Percentiles rank a stretch among this genome's conserved stretches.
phyloP scores from a whole-genome alignment of 805 yeast genomes.

The Candida hungchunana region DNA sequence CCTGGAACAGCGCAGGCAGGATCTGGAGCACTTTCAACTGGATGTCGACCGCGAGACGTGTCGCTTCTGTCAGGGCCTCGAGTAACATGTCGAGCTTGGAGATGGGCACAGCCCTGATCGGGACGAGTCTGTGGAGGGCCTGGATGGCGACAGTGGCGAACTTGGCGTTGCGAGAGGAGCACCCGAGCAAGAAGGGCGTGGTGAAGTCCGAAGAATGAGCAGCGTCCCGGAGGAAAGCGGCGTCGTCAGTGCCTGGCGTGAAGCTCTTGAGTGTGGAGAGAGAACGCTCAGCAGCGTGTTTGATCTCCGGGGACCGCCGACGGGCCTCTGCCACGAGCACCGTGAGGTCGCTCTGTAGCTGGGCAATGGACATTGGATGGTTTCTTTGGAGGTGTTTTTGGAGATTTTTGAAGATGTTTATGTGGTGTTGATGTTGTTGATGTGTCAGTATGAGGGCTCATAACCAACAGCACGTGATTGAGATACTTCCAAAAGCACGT shows the following conservation, averaged over 20 bases:
- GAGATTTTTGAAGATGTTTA: too few species aligned
- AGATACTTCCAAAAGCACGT: too few species aligned
- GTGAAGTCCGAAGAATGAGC: slow-evolving; percentile 49
- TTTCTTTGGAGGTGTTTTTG: too few species aligned
- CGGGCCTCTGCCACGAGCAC: slow-evolving; percentile 64
- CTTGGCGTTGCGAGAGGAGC: slow-evolving; percentile 72
- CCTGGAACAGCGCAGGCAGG: slow-evolving; percentile 68
- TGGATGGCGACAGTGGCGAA: slow-evolving; percentile 69
- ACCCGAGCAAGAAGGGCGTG: slow-evolving; percentile 67
- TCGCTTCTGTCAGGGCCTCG: slow-evolving; percentile 66
- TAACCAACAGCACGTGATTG: too few species aligned
- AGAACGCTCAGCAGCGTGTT: slow-evolving; percentile 49
- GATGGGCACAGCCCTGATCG: slow-evolving; percentile 49
- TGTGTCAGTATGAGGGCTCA: too few species aligned
- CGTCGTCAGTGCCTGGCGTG: slow-evolving; percentile 28
- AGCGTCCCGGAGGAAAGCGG: slow-evolving; percentile 31
- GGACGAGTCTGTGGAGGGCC: slow-evolving; percentile 58
- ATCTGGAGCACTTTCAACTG: slow-evolving; percentile 84
- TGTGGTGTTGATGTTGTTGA: too few species aligned
- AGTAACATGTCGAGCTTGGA: slow-evolving; percentile 51
- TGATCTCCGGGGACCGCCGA: slow-evolving; percentile 66
- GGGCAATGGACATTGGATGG: slow-evolving; percentile 46
- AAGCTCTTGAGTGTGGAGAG: slow-evolving; percentile 39
- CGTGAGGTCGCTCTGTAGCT: slow-evolving; percentile 53
- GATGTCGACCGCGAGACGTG: slow-evolving; percentile 72